Base-by-base conservation (phyloP, 306 rosid species). In the Sesbania bispinosa region DNA sequence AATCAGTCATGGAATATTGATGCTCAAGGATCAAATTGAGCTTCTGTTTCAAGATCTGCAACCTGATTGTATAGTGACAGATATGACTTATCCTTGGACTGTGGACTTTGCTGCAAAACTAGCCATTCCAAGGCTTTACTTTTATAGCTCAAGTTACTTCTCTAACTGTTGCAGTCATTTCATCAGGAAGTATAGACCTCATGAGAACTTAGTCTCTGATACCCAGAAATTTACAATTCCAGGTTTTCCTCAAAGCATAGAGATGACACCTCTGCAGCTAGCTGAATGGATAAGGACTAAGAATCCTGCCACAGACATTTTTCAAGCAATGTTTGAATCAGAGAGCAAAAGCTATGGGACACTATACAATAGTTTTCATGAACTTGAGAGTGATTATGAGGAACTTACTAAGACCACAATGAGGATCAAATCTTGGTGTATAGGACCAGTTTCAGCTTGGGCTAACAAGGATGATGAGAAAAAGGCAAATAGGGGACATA, bases 381-480 rank as follows among this genome's bases (percentile, higher is more conserved):
- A 71, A 21, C 82, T 71, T 2, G 77, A 78, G 45, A 26, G 68
- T 53, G 73, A 70, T 10, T 78, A 78, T 63, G 77, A 52, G 46
- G 7, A 71, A 24, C 82, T 62, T 43, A 6, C 41, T 30, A 16
- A 45, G 41, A 52, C 5, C 16, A 16, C 19, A 15, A 7, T 14
- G 4, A 73, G 82, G 68, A 52, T 61, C 41, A 78, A 78, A 45
- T 62, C 62, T 21, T 78, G 82, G 82, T 53, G 41, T 13, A 4
- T 78, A 8, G 82, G 78, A 55, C 82, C 82, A 15, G 74, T 71
- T 64, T 64, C 82, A 3, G 27, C 62, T 1, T 71, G 74, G 78
- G 67, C 16, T 45, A 55, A 64, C n/a, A 53, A 54, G 35, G 24
- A 21, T 32, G 77, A 41, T 62, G 67, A 53, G 14, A 27, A 30